These are phyloP conservation scores for Pleurotus salmoneostramineus DNA, from an alignment of 768 basidiomycete species.

Conservation along the genomic window DNA sequence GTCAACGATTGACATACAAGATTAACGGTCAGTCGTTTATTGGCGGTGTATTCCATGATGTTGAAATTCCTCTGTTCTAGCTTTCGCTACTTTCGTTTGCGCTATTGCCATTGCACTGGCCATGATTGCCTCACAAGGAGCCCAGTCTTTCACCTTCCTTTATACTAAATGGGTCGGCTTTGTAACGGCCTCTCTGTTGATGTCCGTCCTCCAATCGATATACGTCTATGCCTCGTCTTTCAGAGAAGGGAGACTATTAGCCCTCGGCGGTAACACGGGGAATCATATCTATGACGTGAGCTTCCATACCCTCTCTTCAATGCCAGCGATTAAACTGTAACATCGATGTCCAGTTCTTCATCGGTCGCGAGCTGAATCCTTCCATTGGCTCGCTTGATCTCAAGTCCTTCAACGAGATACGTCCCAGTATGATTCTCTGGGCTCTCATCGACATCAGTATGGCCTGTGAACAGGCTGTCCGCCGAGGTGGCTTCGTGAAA, in stretches of 20 bases:
- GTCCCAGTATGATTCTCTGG: constrained; percentile 91
- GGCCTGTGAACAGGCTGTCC: constrained; percentile 84
- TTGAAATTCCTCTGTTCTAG: constrained; percentile 33
- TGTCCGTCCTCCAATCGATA: constrained; percentile 71
- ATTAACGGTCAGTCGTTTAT: constrained; percentile 71
- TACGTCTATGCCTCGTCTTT: constrained; percentile 72
- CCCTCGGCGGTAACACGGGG: constrained; percentile 85
- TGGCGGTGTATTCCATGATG: neutral
- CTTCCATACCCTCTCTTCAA: neutral
- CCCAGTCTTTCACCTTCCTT: constrained; percentile 78
- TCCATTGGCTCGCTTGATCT: constrained; percentile 63
- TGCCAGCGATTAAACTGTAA: constrained; percentile 1
- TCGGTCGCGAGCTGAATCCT: constrained; percentile 91
- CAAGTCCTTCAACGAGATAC: constrained; percentile 77
- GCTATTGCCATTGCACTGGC: constrained; percentile 73
- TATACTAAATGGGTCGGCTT: constrained; percentile 92
- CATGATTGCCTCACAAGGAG: constrained; percentile 66
- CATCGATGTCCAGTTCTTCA: constrained; percentile 61
- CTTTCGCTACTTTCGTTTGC: constrained; percentile 81
- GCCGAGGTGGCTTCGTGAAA: constrained; percentile 56
- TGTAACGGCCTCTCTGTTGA: constrained; percentile 72
- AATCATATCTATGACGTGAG: constrained; percentile 86
- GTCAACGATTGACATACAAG: constrained; percentile 78
- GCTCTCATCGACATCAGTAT: constrained; percentile 83
- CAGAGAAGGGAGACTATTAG: constrained; percentile 64